A percentile compares a stretch with the other conserved stretches of the same genome.
phyloP scores from a whole-genome alignment of 495 filamentous ascomycete species.

The Aspergillus panamensis region DNA sequence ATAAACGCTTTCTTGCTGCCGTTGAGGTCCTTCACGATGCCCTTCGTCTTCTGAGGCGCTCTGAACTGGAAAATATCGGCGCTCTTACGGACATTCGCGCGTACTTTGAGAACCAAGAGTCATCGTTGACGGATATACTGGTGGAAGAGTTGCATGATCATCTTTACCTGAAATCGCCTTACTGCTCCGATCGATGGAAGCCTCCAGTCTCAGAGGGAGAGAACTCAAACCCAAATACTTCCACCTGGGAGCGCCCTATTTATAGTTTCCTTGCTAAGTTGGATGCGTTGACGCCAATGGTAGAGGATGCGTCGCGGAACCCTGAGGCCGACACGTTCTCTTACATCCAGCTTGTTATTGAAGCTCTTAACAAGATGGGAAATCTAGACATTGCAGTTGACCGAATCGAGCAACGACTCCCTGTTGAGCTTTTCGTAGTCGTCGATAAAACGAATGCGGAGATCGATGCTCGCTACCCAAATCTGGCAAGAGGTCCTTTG shows the following conservation, averaged over 20 bases:
- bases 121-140: slow-evolving; percentile 85
- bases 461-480: slow-evolving; percentile 85
- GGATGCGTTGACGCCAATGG: slow-evolving; percentile 66
- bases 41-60: slow-evolving; percentile 72
- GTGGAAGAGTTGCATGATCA: slow-evolving; percentile 97
- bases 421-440: slow-evolving; percentile 88
- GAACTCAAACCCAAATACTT: slow-evolving; percentile 52
- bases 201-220: slow-evolving; percentile 48
- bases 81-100: slow-evolving; percentile 80
- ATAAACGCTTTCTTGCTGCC: slow-evolving; percentile 90
- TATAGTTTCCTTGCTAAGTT: slow-evolving; percentile 76
- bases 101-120: slow-evolving; percentile 91
- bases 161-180: slow-evolving; percentile 93
- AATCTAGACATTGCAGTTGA: slow-evolving; percentile 82
- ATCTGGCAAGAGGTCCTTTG: slow-evolving; percentile 55
- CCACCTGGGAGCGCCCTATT: slow-evolving; percentile 58
- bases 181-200: slow-evolving; percentile 94
- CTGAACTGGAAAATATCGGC: slow-evolving; percentile 88
- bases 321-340: slow-evolving; percentile 92
- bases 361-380: slow-evolving; percentile 84
- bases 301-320: slow-evolving; percentile 85
- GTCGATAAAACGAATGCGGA: slow-evolving; percentile 94
- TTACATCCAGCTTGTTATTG: slow-evolving; percentile 84
- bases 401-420: slow-evolving; percentile 85
- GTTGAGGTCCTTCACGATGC: slow-evolving; percentile 90